phyloP scores from a whole-genome alignment of 805 yeast genomes.

The Ogataea pignaliae region DNA sequence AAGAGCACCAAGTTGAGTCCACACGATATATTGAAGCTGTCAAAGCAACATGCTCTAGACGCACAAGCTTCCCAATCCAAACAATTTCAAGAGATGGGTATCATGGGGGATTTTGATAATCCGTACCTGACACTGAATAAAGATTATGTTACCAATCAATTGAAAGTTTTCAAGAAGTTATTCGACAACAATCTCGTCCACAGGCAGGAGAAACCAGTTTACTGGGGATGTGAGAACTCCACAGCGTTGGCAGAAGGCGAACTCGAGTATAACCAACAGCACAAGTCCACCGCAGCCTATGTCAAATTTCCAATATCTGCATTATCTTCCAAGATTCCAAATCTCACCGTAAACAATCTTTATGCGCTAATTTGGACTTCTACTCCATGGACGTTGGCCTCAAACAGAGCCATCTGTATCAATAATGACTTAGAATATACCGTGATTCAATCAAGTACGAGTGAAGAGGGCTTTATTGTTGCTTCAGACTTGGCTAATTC shows the following conservation, averaged over 20 bases:
- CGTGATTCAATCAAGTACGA: conserved; percentile 31
- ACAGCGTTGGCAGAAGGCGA: conserved; percentile 98
- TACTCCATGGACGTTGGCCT: conserved; percentile 95
- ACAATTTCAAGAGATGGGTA: conserved; percentile 66
- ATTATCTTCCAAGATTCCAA: conserved; percentile 19
- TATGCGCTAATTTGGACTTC: conserved; percentile 85
- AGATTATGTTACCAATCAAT: conserved; percentile 69
- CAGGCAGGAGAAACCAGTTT: conserved; percentile 90
- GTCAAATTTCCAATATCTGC: conserved; percentile 57
- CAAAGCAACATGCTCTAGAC: conserved; percentile 62
- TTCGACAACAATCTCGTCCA: conserved; percentile 63
- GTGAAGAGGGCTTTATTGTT: conserved; percentile 48
- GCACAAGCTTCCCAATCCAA: conserved; percentile 61
- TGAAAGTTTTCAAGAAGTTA: conserved; percentile 63
- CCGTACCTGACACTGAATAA: conserved; percentile 72
- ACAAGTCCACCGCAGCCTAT: conserved; percentile 62
- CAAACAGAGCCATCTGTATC: conserved; percentile 79
- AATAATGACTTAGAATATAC: conserved; percentile 58
- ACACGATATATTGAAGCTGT: conserved; percentile 58
- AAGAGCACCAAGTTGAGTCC: conserved; percentile 31
- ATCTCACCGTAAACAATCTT: conserved; percentile 12
- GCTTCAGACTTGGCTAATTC: conserved; percentile 44
- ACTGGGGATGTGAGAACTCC: conserved; percentile 92
- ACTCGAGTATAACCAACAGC: conserved; percentile 75
- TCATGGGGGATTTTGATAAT: conserved; percentile 77